Percentiles rank a stretch among this genome's conserved stretches.
phyloP scores from a whole-genome alignment of 257 asterid genomes.

The Fraxinus pennsylvanica region DNA sequence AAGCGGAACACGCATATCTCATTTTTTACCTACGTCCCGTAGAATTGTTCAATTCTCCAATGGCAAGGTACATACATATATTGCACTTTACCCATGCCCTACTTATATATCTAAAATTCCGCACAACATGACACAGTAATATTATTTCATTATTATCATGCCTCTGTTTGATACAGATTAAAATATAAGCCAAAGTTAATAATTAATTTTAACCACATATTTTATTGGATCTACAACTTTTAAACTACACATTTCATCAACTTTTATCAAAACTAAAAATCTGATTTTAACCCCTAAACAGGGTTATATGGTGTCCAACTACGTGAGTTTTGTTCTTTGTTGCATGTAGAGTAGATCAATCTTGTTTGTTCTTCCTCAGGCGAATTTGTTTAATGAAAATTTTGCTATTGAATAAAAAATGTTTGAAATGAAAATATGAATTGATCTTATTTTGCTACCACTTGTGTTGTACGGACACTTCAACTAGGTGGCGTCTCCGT shows the following conservation, averaged over 20 bases:
- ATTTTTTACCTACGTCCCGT: slow-evolving; percentile 96
- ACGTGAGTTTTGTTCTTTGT: not conserved
- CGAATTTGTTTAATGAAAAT: not conserved
- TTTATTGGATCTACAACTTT: too few species aligned
- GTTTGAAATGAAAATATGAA: not conserved
- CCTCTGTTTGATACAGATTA: too few species aligned
- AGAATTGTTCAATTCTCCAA: slow-evolving; percentile 97
- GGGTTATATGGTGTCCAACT: not conserved
- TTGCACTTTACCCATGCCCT: not conserved
- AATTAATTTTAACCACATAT: too few species aligned
- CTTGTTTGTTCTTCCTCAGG: not conserved
- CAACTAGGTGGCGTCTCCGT: too few species aligned
- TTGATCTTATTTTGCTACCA: not conserved
- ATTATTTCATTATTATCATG: not conserved
- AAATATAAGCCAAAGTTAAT: too few species aligned
- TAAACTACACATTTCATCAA: too few species aligned
- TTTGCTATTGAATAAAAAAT: not conserved
- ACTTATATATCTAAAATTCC: not conserved
- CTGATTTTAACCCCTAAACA: too few species aligned
- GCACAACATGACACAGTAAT: not conserved
- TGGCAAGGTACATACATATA: slow-evolving; percentile 61
- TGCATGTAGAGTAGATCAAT: slow-evolving; percentile 5
- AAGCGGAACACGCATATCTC: slow-evolving; percentile 86
- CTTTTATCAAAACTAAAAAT: too few species aligned
- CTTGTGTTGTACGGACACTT: not conserved